Evolutionary conservation across 768 basidiomycete species (phyloP).

Genomic region (Lentinula aciculospora): DNA sequence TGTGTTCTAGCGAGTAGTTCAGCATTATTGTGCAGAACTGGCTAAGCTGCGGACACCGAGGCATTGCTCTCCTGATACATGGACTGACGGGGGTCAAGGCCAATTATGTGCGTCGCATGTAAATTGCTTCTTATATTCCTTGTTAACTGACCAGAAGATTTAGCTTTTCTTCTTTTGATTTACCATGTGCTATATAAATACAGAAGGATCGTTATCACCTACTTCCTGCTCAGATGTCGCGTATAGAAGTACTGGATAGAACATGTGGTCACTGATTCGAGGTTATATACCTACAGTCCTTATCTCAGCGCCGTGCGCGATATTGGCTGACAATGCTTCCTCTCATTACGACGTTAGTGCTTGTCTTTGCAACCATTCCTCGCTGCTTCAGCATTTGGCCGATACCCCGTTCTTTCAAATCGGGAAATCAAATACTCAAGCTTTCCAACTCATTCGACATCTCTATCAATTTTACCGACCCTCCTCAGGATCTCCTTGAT

Average conservation of each 20-base stretch:
- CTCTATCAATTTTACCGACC: constrained; percentile 30
- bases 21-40: too few species aligned
- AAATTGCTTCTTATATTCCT: neutral
- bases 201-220: neutral
- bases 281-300: neutral
- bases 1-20: too few species aligned
- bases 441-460: constrained; percentile 51
- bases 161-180: neutral
- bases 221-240: neutral
- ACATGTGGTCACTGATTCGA: neutral
- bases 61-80: too few species aligned
- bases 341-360: neutral
- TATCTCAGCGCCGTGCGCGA: neutral
- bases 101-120: neutral
- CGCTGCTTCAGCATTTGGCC: constrained; percentile 30
- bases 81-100: too few species aligned
- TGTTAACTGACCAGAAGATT: neutral
- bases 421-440: constrained; percentile 35
- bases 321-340: neutral
- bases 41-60: too few species aligned
- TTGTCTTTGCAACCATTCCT: neutral
- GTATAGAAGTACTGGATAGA: neutral
- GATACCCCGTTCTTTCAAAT: constrained; percentile 39
- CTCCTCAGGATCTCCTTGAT: constrained; percentile 53
- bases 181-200: neutral